These are phyloP conservation scores for Colletotrichum sp. DNA, from an alignment of 2,329 filamentous ascomycete genomes.

Conservation along the genomic window DNA sequence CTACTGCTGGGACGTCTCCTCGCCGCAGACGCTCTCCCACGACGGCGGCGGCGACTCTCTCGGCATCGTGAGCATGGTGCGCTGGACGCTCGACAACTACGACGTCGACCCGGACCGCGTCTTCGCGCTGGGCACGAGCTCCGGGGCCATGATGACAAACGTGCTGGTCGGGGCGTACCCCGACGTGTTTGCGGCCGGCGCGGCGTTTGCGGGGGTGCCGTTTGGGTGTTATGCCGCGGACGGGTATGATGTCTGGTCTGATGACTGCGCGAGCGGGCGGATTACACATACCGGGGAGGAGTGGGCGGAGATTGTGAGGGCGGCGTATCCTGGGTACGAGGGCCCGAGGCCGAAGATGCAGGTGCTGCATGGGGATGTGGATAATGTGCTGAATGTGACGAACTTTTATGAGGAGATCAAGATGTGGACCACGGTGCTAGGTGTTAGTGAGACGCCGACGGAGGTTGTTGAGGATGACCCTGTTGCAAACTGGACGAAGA, in stretches of 20 bases:
- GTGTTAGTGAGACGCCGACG: slow-evolving; percentile 3
- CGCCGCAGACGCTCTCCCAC: slow-evolving; percentile 50
- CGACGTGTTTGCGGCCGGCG: slow-evolving; percentile 55
- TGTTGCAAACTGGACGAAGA: slow-evolving; percentile 21
- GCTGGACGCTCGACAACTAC: slow-evolving; percentile 52
- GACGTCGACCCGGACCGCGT: slow-evolving; percentile 50
- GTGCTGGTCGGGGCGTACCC: slow-evolving; percentile 57
- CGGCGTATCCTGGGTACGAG: slow-evolving; percentile 54
- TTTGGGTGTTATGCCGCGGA: slow-evolving; percentile 54
- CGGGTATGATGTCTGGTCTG: slow-evolving; percentile 53
- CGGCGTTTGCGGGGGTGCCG: slow-evolving; percentile 47
- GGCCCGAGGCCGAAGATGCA: slow-evolving; percentile 60
- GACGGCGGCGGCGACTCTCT: slow-evolving; percentile 55
- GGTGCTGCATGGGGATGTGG: slow-evolving; percentile 59
- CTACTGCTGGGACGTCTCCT: slow-evolving; percentile 65
- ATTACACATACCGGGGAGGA: slow-evolving; percentile 36
- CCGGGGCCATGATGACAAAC: slow-evolving; percentile 62
- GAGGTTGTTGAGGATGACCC: slow-evolving; percentile 2
- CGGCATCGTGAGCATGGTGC: slow-evolving; percentile 59
- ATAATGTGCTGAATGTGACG: slow-evolving; percentile 53
- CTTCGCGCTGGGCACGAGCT: slow-evolving; percentile 55
- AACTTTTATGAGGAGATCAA: slow-evolving; percentile 61
- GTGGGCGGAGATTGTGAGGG: slow-evolving; percentile 39
- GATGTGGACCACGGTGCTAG: slow-evolving; percentile 50
- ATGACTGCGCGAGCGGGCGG: slow-evolving; percentile 54